Conservation (phyloP, 179 eudicot genomes). For the Camellia oleifera region DNA sequence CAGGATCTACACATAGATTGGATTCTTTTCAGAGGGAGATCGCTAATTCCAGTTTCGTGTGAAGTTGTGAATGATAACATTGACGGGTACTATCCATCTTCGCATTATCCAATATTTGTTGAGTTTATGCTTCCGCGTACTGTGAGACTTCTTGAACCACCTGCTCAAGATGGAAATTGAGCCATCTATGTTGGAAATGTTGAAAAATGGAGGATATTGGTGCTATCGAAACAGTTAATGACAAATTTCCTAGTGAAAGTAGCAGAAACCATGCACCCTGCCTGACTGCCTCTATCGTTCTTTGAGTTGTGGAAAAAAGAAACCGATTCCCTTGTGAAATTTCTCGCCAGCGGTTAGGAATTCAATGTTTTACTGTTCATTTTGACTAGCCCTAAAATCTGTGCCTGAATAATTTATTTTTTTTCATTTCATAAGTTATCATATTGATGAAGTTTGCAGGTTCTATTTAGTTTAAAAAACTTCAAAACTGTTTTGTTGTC, state of each 20-base stretch:
- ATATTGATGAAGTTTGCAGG: neutral
- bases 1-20: conserved; percentile 96
- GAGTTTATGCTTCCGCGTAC: conserved; percentile 98
- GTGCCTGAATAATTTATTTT: neutral
- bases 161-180: conserved; percentile 32
- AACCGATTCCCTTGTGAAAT: neutral
- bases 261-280: no score
- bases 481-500: no score
- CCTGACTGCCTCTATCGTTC: no score
- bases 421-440: neutral
- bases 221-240: neutral
- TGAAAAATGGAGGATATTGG: neutral
- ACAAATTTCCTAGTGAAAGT: no score
- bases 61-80: conserved; percentile 86
- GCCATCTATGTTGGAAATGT: neutral
- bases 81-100: conserved; percentile 90
- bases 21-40: conserved; percentile 87
- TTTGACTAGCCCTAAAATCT: neutral
- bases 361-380: no score
- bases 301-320: neutral
- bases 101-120: conserved; percentile 87
- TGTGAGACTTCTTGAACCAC: conserved; percentile 68
- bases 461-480: no score
- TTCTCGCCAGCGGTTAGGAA: neutral
- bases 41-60: conserved; percentile 73